phyloP scores from a whole-genome alignment of 2,329 filamentous ascomycete genomes.

The Pyrenochaeta sp. region DNA sequence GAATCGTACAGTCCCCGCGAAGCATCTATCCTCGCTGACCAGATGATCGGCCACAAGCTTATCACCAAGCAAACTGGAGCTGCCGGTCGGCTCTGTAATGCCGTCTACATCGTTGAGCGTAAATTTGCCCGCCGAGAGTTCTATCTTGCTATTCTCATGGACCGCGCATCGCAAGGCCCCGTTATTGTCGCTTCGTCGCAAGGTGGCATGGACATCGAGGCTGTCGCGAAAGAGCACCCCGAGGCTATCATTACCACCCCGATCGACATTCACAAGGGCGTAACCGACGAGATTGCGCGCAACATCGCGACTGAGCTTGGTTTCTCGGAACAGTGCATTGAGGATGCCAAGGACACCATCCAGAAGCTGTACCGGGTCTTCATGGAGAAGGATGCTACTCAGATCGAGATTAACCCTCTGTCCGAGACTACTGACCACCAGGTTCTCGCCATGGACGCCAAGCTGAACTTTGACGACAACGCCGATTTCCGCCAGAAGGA shows the following conservation, averaged over 20 bases:
- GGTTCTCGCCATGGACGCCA: slow-evolving; percentile 99
- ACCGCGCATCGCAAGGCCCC: slow-evolving; percentile 86
- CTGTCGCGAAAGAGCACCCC: slow-evolving; percentile 96
- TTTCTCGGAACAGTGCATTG: slow-evolving; percentile 97
- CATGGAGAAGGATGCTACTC: slow-evolving; percentile 96
- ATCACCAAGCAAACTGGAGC: slow-evolving; percentile 99
- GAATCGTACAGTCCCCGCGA: slow-evolving; percentile 70
- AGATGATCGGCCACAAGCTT: slow-evolving; percentile 99
- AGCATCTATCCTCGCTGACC: slow-evolving; percentile 96
- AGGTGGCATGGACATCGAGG: slow-evolving; percentile 99
- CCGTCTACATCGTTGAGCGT: slow-evolving; percentile 99
- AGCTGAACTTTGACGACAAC: slow-evolving; percentile 98
- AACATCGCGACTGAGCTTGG: slow-evolving; percentile 91
- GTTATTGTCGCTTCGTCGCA: slow-evolving; percentile 98
- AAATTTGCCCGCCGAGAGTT: slow-evolving; percentile 99
- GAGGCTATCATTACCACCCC: slow-evolving; percentile 94
- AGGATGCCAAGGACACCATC: slow-evolving; percentile 94
- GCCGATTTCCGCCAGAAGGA: slow-evolving; percentile 98
- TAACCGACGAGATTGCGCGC: slow-evolving; percentile 93
- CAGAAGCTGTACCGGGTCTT: slow-evolving; percentile 99
- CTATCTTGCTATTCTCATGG: slow-evolving; percentile 98
- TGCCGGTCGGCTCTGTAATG: slow-evolving; percentile 89
- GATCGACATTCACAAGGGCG: slow-evolving; percentile 92
- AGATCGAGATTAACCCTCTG: slow-evolving; percentile 99
- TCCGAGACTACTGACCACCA: slow-evolving; percentile 98